Evolutionary conservation across 257 asterid species (phyloP), one percentile per base, ranked within the genome.

Genomic region (Fraxinus quadrangulata): DNA sequence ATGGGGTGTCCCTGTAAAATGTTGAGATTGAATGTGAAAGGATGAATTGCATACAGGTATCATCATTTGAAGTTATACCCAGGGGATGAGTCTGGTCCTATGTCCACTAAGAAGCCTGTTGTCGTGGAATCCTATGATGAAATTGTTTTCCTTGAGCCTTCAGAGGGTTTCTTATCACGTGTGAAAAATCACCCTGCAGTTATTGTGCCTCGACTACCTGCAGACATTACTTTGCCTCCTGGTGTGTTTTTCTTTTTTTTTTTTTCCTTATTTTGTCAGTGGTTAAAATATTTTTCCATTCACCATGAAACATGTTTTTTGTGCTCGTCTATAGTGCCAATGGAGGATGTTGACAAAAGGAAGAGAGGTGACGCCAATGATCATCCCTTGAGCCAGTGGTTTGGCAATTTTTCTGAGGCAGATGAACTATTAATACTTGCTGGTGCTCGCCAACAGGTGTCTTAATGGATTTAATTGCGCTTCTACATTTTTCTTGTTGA

Each of bases 181-280:
- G 90, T 85, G n/a, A 88, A 85, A 81, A 88, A 85, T 75, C 94
- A 92, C 79, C 97, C 97, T 80, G 93, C 97, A 65, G 91, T 90
- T 16, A 69, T 85, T 40, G 87, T 84, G 76, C 96, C 96, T 33
- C 81, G 85, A 76, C 86, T 89, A 85, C 91, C 97, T 28, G 76
- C 78, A 7, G 75, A 88, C 2, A 69, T 87, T 63, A 83, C 78
- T 74, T 71, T 84, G 71, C 84, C 92, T 76, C 68, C 80, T 34
- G 90, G 91, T 90, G 69, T 26, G n/a, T 24, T 11, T 23, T 77
- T 81, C 79, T 72, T 77, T 67, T 74, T 68, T 81, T 10, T 79
- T 75, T 66, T 75, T 84, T 23, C 2, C 67, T 21, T 23, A 24
- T 63, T 63, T 63, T 24, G 16, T 23, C 10, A 19, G 19, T 11